Evolutionary conservation across 305 asterid genomes (phyloP).

Genomic region (Solanum chacoense): DNA sequence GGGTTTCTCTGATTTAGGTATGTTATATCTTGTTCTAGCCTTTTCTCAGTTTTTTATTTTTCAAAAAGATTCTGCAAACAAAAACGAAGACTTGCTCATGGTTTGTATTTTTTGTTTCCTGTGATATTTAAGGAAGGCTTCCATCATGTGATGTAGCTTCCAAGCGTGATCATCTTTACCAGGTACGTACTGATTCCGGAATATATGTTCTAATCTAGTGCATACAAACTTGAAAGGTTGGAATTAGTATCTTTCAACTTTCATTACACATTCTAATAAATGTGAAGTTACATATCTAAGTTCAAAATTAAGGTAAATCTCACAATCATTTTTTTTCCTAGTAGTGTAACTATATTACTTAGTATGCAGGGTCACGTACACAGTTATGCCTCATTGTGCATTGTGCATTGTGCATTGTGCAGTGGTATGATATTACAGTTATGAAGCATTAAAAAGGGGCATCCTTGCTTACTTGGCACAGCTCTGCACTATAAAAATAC

Average conservation of each 20-base stretch:
- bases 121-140: conserved; percentile 37
- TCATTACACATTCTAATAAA: not conserved
- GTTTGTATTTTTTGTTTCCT: conserved; percentile 4
- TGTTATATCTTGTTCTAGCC: conserved; percentile 4
- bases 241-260: not conserved
- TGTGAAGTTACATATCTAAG: not conserved
- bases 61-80: not conserved
- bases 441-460: not conserved
- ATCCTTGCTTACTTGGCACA: not conserved
- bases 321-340: not conserved
- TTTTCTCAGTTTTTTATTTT: not conserved
- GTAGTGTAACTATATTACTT: not conserved
- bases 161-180: conserved; percentile 80
- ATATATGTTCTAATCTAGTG: not conserved
- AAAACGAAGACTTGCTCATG: not conserved
- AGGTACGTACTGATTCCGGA: conserved; percentile 26
- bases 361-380: not conserved
- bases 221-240: not conserved
- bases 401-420: not conserved
- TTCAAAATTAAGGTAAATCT: not conserved
- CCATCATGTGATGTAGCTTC: conserved; percentile 70
- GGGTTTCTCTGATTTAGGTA: conserved; percentile 92
- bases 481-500: not conserved
- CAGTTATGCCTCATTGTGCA: not conserved
- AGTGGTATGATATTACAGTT: not conserved